Conservation (phyloP, 2,329 filamentous ascomycete genomes). For the Stemphylium vesicarium region DNA sequence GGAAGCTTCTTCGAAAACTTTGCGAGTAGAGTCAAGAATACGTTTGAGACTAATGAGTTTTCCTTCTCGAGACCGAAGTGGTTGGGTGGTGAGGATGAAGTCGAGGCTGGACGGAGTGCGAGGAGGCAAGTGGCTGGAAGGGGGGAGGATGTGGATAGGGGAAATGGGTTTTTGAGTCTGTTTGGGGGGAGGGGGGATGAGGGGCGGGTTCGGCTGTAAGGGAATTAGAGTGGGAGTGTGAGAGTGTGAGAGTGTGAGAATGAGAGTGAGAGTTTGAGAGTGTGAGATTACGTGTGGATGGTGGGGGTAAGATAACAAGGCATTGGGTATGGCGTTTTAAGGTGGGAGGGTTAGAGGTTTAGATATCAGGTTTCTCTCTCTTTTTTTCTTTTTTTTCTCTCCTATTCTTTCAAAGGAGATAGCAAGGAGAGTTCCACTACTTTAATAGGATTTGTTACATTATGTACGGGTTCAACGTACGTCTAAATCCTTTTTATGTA, state of each 20-base stretch:
- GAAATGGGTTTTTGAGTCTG: slow-evolving; percentile 33
- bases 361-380: background rate
- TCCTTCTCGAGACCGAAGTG: slow-evolving; percentile 72
- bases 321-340: background rate
- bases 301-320: too few species aligned
- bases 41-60: slow-evolving; percentile 73
- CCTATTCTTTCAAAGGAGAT: too few species aligned
- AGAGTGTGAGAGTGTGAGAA: too few species aligned
- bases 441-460: too few species aligned
- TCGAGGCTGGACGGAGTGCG: slow-evolving; percentile 12
- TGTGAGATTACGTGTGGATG: too few species aligned
- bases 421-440: too few species aligned
- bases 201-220: slow-evolving; percentile 42
- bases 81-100: slow-evolving; percentile 67
- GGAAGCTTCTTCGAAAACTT: slow-evolving; percentile 86
- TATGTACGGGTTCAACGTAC: too few species aligned
- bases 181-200: slow-evolving; percentile 45
- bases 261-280: too few species aligned
- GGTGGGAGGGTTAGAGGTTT: background rate
- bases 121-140: slow-evolving; percentile 4
- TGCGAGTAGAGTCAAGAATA: slow-evolving; percentile 87
- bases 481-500: too few species aligned
- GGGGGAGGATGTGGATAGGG: slow-evolving; percentile 12
- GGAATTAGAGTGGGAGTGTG: too few species aligned
- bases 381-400: too few species aligned